Conservation (phyloP, 2,329 filamentous ascomycete species). For the Penicillium griseofulvum region DNA sequence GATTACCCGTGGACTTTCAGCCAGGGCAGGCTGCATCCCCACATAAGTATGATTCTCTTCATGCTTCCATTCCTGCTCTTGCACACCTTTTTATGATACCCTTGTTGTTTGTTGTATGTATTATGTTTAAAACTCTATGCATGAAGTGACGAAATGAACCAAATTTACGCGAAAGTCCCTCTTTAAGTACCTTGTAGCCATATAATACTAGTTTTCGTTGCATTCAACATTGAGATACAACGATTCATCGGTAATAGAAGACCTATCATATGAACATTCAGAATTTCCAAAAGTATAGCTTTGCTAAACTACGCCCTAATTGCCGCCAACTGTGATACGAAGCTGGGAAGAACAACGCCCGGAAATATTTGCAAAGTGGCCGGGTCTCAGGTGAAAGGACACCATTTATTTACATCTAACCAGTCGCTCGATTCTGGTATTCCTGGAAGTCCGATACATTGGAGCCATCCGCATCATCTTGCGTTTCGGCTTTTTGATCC, state of each 20-base stretch:
- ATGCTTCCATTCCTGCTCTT: not conserved
- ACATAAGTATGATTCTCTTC: not conserved
- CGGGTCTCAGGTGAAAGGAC: not conserved
- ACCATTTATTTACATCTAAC: constrained; percentile 11
- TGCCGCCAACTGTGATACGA: not conserved
- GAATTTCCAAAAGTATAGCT: not conserved
- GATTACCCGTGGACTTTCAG: not conserved
- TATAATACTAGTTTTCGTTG: not conserved
- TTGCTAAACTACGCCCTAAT: not conserved
- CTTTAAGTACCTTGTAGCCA: too few species aligned
- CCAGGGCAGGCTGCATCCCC: not conserved
- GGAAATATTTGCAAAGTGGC: not conserved
- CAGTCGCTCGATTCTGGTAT: constrained; percentile 42
- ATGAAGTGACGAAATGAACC: not conserved
- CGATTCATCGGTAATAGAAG: not conserved
- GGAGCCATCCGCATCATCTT: constrained; percentile 11
- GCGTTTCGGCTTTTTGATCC: constrained; percentile 22
- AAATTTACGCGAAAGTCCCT: not conserved
- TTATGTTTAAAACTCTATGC: not conserved
- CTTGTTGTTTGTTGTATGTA: not conserved
- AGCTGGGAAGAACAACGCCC: not conserved
- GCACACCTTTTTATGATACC: not conserved
- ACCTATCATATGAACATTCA: too few species aligned
- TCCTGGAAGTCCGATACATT: constrained; percentile 43
- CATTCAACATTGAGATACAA: not conserved